Base-by-base conservation (phyloP, 2,329 filamentous ascomycete genomes). In the Magnaporthiopsis rhizophila region DNA sequence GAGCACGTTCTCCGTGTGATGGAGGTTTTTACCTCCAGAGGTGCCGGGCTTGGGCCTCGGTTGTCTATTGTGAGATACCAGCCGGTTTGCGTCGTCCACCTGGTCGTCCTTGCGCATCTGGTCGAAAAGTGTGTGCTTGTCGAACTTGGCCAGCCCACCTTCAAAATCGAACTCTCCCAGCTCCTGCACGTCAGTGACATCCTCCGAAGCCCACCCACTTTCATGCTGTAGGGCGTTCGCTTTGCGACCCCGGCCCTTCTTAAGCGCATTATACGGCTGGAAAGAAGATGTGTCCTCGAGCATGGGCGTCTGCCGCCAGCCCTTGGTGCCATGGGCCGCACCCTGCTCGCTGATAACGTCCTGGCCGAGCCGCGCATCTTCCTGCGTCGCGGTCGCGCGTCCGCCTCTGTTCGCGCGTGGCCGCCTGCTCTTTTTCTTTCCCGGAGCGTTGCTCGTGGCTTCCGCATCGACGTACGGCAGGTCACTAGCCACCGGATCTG, bases 121-220 rank as follows among this genome's bases (percentile, higher is more conserved):
- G 68, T 94, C 90, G 73, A 99, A 99, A 11, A 98, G 86, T 1
- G 88, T 88, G 64, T 89, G 86, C 78, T 98, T 98, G 79, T 98
- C 93, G 71, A 98, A 98, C 72, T 97, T 96, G 60, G 91, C 93
- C 38, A 98, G 81, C 68, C 92, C 92, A 64, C 87, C 88, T 70
- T 91, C 88, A 71, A 98, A 98, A 75, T 98, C 94, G 70, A 98
- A 98, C 66, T 98, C 95, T 13, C 90, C 91, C 81, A 95, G 85
- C 73, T 96, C 94, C 76, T 94, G 91, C 28, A 95, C 91, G 73
- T 98, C 95, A 0, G 92, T 97, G 28, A 94, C 93, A 72, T 98
- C 94, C 73, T 97, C 95, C 0, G 94, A 97, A 4, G 91, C 92
- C 93, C 94, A 98, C 3, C 92, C 94, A 73, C 92, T 96, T 58